A percentile compares a stretch with the other conserved stretches of the same genome.
phyloP scores from a whole-genome alignment of 2,329 filamentous ascomycete genomes.

The Talaromyces islandicus region DNA sequence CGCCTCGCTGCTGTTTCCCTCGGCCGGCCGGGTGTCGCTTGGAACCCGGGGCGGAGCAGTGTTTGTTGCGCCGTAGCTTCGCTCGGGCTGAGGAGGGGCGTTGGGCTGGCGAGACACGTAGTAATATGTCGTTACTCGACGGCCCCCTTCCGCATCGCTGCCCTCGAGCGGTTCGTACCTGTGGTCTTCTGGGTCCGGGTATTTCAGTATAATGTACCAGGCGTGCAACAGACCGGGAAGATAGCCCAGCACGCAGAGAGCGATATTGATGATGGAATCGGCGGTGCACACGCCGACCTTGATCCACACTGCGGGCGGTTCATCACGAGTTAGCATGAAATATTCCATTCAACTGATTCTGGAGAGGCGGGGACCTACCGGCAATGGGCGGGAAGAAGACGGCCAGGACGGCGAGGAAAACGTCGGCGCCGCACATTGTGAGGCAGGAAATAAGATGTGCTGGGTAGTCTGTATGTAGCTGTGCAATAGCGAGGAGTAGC shows the following conservation, averaged over 20 bases:
- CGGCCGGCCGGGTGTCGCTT: slow-evolving; percentile 11
- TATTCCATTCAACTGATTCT: neutral
- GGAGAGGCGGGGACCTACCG: slow-evolving; percentile 35
- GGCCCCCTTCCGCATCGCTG: slow-evolving; percentile 32
- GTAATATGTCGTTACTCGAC: slow-evolving; percentile 67
- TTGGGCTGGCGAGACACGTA: slow-evolving; percentile 55
- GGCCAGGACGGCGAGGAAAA: slow-evolving; percentile 56
- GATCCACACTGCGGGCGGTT: slow-evolving; percentile 69
- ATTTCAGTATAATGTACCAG: slow-evolving; percentile 96
- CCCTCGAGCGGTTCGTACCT: slow-evolving; percentile 59
- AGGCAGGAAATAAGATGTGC: neutral
- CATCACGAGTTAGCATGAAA: slow-evolving; percentile 15
- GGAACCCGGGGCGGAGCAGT: slow-evolving; percentile 15
- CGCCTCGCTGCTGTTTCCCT: slow-evolving; percentile 22
- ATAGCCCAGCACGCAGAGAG: slow-evolving; percentile 72
- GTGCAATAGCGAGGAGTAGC: neutral
- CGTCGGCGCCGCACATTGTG: slow-evolving; percentile 55
- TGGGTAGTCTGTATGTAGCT: neutral
- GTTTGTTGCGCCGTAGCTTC: slow-evolving; percentile 33
- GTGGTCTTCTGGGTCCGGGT: slow-evolving; percentile 67
- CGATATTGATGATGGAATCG: slow-evolving; percentile 91
- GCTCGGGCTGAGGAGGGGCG: slow-evolving; percentile 24
- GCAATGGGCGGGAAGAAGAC: slow-evolving; percentile 56
- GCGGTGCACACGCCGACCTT: slow-evolving; percentile 89
- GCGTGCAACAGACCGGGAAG: slow-evolving; percentile 86